Conservation (phyloP, 148 eudicot species). For the Vaccinium macrocarpon region DNA sequence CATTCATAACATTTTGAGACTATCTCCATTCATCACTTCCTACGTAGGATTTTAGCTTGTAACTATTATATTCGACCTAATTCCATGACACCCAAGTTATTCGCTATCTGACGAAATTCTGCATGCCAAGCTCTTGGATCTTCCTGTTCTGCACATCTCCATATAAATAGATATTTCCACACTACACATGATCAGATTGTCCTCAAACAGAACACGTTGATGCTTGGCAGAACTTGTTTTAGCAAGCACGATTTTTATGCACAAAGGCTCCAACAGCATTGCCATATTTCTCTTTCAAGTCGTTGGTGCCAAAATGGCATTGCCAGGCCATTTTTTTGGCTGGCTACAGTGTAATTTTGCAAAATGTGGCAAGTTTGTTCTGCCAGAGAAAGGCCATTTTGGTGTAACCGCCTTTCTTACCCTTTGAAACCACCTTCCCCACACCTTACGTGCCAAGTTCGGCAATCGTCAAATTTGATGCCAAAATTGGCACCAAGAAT, state of each 20-base stretch:
- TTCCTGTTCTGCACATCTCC: not conserved
- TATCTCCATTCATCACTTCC: not conserved
- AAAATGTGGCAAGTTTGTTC: too few species aligned
- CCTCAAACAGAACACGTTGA: not conserved
- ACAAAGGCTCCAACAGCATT: conserved; percentile 2
- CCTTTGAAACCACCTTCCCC: too few species aligned
- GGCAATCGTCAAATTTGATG: too few species aligned
- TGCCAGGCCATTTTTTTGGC: too few species aligned
- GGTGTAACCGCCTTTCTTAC: too few species aligned
- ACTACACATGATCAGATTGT: not conserved
- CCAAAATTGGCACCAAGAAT: too few species aligned
- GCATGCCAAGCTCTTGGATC: not conserved
- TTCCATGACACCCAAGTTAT: not conserved
- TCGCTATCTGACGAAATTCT: not conserved
- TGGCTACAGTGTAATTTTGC: too few species aligned
- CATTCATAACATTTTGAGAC: not conserved
- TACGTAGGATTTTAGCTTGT: not conserved
- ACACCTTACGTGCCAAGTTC: too few species aligned
- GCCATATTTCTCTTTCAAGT: not conserved
- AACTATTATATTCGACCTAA: not conserved
- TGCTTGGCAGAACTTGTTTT: not conserved
- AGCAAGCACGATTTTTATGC: not conserved
- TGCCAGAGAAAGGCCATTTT: too few species aligned
- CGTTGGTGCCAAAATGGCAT: too few species aligned
- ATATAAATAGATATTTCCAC: not conserved